Conservation (phyloP, 108 stramenopile species). For the Bacterosira constricta region DNA sequence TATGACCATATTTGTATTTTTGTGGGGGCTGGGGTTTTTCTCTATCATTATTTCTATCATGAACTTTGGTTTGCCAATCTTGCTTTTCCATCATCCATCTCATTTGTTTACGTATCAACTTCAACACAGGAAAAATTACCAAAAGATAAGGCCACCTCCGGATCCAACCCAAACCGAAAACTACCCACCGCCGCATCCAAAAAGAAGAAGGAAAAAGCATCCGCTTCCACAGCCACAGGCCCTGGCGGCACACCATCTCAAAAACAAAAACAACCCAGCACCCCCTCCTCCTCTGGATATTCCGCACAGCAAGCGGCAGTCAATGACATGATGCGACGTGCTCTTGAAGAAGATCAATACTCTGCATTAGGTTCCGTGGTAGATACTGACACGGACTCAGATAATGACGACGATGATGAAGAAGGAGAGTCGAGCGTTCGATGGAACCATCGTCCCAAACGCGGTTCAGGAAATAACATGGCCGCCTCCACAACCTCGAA, state of each 20-base stretch:
- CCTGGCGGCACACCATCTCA: not conserved
- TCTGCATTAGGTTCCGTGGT: slow-evolving; percentile 78
- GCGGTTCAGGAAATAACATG: no score
- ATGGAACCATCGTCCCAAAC: not conserved
- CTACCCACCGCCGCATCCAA: slow-evolving; percentile 22
- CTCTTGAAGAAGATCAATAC: slow-evolving; percentile 86
- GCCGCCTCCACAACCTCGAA: no score
- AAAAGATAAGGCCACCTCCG: not conserved
- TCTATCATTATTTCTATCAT: no score
- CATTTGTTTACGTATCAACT: no score
- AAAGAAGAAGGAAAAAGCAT: slow-evolving; percentile 16
- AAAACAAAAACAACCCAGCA: not conserved
- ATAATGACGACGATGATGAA: slow-evolving; percentile 15
- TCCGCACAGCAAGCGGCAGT: slow-evolving; percentile 75
- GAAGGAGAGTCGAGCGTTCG: not conserved
- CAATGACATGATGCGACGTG: slow-evolving; percentile 85
- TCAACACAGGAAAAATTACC: not conserved
- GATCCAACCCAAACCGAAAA: slow-evolving; percentile 6
- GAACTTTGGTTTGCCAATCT: no score
- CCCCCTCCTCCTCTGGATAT: slow-evolving; percentile 15
- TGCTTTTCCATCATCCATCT: no score
- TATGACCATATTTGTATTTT: not conserved
- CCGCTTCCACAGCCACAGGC: not conserved
- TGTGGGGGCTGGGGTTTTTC: not conserved
- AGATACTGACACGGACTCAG: slow-evolving; percentile 44